Percentiles rank a stretch among this genome's conserved stretches.
phyloP scores from a whole-genome alignment of 2,329 filamentous ascomycete species.

The Xylariaceae sp. region DNA sequence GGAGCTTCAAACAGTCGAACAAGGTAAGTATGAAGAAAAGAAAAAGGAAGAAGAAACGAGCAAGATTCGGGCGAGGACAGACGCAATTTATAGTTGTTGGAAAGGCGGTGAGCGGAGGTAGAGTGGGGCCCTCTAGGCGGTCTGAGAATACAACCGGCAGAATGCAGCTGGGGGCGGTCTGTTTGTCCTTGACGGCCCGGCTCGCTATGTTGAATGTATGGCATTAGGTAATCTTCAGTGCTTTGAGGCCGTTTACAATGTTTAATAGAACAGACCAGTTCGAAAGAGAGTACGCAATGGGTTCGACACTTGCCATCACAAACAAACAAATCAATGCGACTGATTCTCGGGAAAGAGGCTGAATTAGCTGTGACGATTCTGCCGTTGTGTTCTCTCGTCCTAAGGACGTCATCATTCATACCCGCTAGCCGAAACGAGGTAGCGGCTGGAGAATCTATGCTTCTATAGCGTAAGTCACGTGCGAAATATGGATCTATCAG shows the following conservation, averaged over 20 bases:
- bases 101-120: constrained; percentile 8
- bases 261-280: too few species aligned
- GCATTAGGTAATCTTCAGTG: neutral
- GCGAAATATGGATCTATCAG: neutral
- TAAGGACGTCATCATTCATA: neutral
- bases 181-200: neutral
- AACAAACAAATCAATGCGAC: too few species aligned
- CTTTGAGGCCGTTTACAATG: too few species aligned
- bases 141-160: constrained; percentile 13
- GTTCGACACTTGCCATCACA: too few species aligned
- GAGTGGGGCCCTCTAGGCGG: neutral
- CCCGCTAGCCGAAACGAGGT: neutral
- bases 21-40: constrained; percentile 49
- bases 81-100: constrained; percentile 16
- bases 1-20: constrained; percentile 41
- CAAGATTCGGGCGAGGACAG: constrained; percentile 9
- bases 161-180: neutral
- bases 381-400: too few species aligned
- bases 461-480: neutral
- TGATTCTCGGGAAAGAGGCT: too few species aligned
- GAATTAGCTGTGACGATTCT: too few species aligned
- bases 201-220: neutral
- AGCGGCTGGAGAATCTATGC: neutral
- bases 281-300: too few species aligned
- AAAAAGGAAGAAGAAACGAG: constrained; percentile 31